These are phyloP conservation scores for Tarenaya hassleriana DNA, from an alignment of 345 rosid genomes.

Conservation along the genomic window DNA sequence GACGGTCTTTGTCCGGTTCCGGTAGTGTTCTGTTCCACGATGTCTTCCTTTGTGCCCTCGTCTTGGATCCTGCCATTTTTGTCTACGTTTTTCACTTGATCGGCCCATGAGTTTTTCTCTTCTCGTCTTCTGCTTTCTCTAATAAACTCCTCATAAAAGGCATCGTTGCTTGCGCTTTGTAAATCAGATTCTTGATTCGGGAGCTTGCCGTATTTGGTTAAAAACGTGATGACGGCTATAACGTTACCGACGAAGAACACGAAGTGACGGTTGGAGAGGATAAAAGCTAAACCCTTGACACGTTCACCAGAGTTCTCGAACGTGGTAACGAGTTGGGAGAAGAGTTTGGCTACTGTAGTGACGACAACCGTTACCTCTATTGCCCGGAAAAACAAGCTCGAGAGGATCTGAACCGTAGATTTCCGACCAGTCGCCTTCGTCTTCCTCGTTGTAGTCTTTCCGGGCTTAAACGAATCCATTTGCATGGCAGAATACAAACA, in stretches of 20 bases:
- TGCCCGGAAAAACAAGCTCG: constrained; percentile 39
- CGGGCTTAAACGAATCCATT: constrained; percentile 55
- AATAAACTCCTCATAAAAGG: constrained; percentile 42
- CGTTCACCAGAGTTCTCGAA: constrained; percentile 52
- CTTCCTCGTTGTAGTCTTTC: constrained; percentile 43
- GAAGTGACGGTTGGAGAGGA: constrained; percentile 53
- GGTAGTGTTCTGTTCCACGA: background rate
- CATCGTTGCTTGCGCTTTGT: constrained; percentile 27
- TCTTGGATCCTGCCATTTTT: constrained; percentile 24
- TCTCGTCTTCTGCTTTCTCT: constrained; percentile 37
- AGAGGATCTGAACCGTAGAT: constrained; percentile 38
- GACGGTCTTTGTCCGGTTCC: constrained; percentile 2
- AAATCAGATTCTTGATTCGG: constrained; percentile 25
- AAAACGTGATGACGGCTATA: constrained; percentile 59
- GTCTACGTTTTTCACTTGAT: constrained; percentile 25
- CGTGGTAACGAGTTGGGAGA: constrained; percentile 41
- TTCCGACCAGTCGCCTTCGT: constrained; percentile 40
- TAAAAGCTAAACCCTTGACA: constrained; percentile 36
- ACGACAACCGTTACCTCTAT: constrained; percentile 46
- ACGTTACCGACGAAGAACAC: constrained; percentile 66
- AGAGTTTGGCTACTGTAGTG: constrained; percentile 45
- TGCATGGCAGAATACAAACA: background rate
- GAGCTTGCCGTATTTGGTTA: constrained; percentile 52
- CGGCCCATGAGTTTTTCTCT: constrained; percentile 3
- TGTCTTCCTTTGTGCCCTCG: background rate